Conservation (phyloP, 192 early-diverging fungal species). For the Backusella psychrophila region DNA sequence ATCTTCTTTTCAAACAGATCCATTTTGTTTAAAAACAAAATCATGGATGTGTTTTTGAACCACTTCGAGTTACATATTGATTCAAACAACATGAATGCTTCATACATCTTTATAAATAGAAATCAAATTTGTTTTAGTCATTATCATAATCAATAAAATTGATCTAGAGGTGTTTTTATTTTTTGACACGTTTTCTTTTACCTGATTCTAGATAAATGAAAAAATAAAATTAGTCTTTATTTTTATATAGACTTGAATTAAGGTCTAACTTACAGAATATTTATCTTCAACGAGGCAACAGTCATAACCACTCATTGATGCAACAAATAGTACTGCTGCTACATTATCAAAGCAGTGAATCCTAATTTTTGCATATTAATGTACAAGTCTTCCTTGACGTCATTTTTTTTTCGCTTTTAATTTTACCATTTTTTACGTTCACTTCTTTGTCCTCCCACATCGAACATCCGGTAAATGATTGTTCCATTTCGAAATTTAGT, state of each 20-base stretch:
- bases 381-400: not conserved
- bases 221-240: slow-evolving; percentile 7
- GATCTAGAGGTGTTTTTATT: not conserved
- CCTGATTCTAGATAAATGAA: slow-evolving; percentile 6
- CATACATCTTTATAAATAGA: slow-evolving; percentile 44
- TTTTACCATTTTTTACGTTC: slow-evolving; percentile 53
- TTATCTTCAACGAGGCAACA: slow-evolving; percentile 52
- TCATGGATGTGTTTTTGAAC: slow-evolving; percentile 55
- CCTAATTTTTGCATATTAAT: not conserved
- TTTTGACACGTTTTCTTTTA: slow-evolving; percentile 5
- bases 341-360: slow-evolving; percentile 51
- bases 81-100: slow-evolving; percentile 56
- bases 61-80: slow-evolving; percentile 57
- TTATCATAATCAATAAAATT: not conserved
- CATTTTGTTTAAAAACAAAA: slow-evolving; percentile 58
- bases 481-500: slow-evolving; percentile 45
- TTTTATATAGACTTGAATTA: not conserved
- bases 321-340: slow-evolving; percentile 52
- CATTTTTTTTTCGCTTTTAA: not conserved
- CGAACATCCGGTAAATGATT: slow-evolving; percentile 55
- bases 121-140: not conserved
- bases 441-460: slow-evolving; percentile 55
- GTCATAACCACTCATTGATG: slow-evolving; percentile 57
- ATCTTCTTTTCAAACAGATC: slow-evolving; percentile 54
- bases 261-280: slow-evolving; percentile 33